These are phyloP conservation scores for Candida methanosorbosa DNA, from an alignment of 805 yeast species.

Conservation along the genomic window DNA sequence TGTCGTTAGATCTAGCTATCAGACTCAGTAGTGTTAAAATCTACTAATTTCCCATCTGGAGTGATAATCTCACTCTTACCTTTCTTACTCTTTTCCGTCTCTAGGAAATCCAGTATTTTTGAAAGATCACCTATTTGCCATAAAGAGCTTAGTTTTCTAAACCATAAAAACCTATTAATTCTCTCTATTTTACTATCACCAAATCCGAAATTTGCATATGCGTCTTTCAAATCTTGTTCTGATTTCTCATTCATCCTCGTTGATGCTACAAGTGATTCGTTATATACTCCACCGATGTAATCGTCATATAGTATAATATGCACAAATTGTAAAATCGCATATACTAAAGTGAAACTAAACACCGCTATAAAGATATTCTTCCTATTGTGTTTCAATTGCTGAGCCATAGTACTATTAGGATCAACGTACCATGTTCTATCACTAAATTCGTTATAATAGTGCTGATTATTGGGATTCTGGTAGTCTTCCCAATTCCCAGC, in stretches of 20 bases:
- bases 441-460: slow-evolving; percentile 14
- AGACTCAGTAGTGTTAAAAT: too few relatives aligned
- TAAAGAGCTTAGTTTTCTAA: slow-evolving; percentile 27
- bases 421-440: slow-evolving; percentile 19
- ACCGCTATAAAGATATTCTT: slow-evolving; percentile 18
- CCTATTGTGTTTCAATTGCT: slow-evolving; percentile 20
- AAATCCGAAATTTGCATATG: slow-evolving; percentile 43
- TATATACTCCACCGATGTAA: slow-evolving; percentile 20
- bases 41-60: not conserved
- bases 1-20: not conserved
- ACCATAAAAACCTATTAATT: slow-evolving; percentile 50
- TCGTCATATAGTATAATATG: slow-evolving; percentile 22
- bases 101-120: slow-evolving; percentile 12
- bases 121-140: slow-evolving; percentile 16
- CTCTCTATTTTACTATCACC: slow-evolving; percentile 42
- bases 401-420: slow-evolving; percentile 15
- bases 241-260: slow-evolving; percentile 29
- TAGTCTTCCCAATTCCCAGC: slow-evolving; percentile 24
- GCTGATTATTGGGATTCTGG: slow-evolving; percentile 5
- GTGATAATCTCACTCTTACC: not conserved
- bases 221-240: slow-evolving; percentile 29
- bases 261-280: slow-evolving; percentile 11
- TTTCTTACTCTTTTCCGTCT: slow-evolving; percentile 6
- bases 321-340: slow-evolving; percentile 21
- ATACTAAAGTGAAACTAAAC: slow-evolving; percentile 17